Conservation (phyloP, 257 asterid genomes). For the Solanum ahanhuiri region DNA sequence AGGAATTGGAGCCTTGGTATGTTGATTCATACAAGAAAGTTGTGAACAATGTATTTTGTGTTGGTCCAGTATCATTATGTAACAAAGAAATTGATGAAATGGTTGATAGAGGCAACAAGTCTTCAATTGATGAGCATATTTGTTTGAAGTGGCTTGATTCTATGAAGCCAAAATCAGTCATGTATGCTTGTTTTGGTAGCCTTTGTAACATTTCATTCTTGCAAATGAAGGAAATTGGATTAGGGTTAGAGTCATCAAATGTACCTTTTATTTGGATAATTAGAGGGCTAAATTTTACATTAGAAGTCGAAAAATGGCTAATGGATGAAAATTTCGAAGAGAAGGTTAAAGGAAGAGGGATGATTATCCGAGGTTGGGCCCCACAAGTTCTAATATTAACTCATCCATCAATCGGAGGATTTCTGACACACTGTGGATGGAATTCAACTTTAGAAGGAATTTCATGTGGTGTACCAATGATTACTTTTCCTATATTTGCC, state of each 20-base stretch:
- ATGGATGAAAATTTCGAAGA: neutral
- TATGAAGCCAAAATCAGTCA: too few relatives aligned
- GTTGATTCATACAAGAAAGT: too few relatives aligned
- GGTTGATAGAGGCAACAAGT: too few relatives aligned
- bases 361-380: slow-evolving; percentile 30
- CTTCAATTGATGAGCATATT: too few relatives aligned
- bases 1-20: too few relatives aligned
- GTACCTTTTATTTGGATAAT: slow-evolving; percentile 21
- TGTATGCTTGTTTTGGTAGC: too few relatives aligned
- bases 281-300: neutral
- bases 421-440: slow-evolving; percentile 40
- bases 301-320: slow-evolving; percentile 13
- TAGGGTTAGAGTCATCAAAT: slow-evolving; percentile 33
- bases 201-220: slow-evolving; percentile 8
- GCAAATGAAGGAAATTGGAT: slow-evolving; percentile 29
- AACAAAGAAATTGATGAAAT: too few relatives aligned
- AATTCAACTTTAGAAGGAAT: slow-evolving; percentile 26
- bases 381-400: slow-evolving; percentile 34
- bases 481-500: slow-evolving; percentile 18
- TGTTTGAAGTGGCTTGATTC: too few relatives aligned
- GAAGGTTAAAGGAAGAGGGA: slow-evolving; percentile 11
- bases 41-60: too few relatives aligned
- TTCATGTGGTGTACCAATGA: slow-evolving; percentile 12
- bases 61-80: too few relatives aligned
- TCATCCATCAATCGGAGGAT: slow-evolving; percentile 17